phyloP scores from a whole-genome alignment of 225 moss, liverwort and hornwort species.

The Polytrichum formosum region DNA sequence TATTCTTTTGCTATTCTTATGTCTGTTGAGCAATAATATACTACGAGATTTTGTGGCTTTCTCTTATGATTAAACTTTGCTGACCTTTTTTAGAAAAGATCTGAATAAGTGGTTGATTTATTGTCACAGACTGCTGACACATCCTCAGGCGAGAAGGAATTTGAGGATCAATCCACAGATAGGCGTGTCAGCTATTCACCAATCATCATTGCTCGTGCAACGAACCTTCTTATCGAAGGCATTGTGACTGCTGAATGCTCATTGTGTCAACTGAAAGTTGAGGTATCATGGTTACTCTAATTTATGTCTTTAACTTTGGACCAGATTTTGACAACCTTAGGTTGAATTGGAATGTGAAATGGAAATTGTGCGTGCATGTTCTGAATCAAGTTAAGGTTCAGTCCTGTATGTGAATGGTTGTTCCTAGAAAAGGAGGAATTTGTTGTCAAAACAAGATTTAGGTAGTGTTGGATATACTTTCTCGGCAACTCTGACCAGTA shows the following conservation, averaged over 20 bases:
- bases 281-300: constrained; percentile 34
- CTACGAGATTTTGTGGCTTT: too few species aligned
- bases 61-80: too few species aligned
- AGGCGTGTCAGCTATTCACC: constrained; percentile 57
- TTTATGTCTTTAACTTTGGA: background rate
- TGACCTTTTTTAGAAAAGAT: too few species aligned
- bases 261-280: constrained; percentile 75
- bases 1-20: too few species aligned
- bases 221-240: constrained; percentile 67
- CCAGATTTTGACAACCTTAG: too few species aligned
- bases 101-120: background rate
- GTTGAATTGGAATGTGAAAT: too few species aligned
- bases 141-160: constrained; percentile 36
- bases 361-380: too few species aligned
- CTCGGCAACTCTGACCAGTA: constrained; percentile 4
- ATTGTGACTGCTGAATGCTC: constrained; percentile 65
- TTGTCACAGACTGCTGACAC: constrained; percentile 40
- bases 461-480: constrained; percentile 27
- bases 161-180: constrained; percentile 29
- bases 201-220: constrained; percentile 65
- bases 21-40: too few species aligned
- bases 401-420: too few species aligned
- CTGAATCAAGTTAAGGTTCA: too few species aligned
- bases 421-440: too few species aligned
- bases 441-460: constrained; percentile 68